phyloP scores from a whole-genome alignment of 306 rosid genomes.

The Canavalia ensiformis region DNA sequence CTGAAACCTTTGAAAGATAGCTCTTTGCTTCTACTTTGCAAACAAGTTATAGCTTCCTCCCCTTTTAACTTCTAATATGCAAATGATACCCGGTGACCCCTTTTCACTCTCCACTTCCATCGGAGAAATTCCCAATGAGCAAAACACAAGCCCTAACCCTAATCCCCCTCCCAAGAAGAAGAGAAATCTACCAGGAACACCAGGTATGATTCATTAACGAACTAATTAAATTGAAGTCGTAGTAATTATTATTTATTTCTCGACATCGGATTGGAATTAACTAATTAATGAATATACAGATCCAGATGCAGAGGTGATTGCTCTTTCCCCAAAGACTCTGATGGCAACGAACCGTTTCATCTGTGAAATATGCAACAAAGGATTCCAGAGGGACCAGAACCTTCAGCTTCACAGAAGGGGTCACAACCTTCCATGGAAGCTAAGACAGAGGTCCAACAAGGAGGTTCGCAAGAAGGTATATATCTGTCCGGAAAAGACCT shows the following conservation, averaged over 20 bases:
- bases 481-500: constrained; percentile 81
- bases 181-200: constrained; percentile 88
- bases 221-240: too few relatives aligned
- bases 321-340: constrained; percentile 79
- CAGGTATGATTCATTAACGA: constrained; percentile 52
- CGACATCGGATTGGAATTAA: background rate
- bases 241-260: too few relatives aligned
- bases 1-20: constrained; percentile 56
- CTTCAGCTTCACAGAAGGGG: constrained; percentile 88
- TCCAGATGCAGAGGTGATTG: constrained; percentile 94
- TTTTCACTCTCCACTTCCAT: constrained; percentile 66
- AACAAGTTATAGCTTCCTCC: constrained; percentile 1
- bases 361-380: constrained; percentile 93
- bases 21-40: constrained; percentile 46
- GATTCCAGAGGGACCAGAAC: constrained; percentile 89
- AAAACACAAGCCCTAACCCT: constrained; percentile 61
- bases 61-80: constrained; percentile 31
- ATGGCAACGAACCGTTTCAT: constrained; percentile 88
- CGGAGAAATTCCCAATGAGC: constrained; percentile 57
- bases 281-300: constrained; percentile 49
- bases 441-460: constrained; percentile 68
- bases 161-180: constrained; percentile 73
- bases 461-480: constrained; percentile 82
- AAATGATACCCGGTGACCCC: constrained; percentile 65
- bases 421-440: constrained; percentile 92